phyloP scores from a whole-genome alignment of 2,329 filamentous ascomycete species.

The Aspergillus hiratsukae region DNA sequence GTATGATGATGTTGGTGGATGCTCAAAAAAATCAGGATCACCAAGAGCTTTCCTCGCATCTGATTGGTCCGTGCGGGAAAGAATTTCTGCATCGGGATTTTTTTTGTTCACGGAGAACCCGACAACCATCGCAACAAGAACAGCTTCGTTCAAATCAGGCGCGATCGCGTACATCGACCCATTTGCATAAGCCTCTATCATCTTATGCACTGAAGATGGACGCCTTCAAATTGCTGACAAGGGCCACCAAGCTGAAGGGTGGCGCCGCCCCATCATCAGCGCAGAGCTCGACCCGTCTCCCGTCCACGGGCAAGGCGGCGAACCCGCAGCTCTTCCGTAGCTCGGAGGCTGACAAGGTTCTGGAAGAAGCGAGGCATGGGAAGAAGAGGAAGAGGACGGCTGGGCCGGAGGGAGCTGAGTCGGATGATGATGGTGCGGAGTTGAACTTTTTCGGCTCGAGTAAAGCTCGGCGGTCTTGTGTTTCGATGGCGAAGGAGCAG shows the following conservation, averaged over 20 bases:
- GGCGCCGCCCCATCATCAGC: constrained; percentile 22
- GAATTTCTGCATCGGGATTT: constrained; percentile 21
- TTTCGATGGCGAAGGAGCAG: constrained; percentile 11
- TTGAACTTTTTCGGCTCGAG: constrained; percentile 36
- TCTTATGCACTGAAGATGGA: constrained; percentile 32
- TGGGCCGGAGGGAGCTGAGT: constrained; percentile 15
- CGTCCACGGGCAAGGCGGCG: constrained; percentile 38
- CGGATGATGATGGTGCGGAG: constrained; percentile 21
- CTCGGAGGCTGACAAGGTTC: constrained; percentile 24
- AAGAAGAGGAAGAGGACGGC: constrained; percentile 36
- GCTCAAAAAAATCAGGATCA: not conserved
- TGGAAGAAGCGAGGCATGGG: constrained; percentile 22
- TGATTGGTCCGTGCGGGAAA: constrained; percentile 33
- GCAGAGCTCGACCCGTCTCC: constrained; percentile 27
- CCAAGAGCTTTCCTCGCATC: constrained; percentile 7
- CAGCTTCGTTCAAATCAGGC: not conserved
- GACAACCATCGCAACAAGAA: constrained; percentile 5
- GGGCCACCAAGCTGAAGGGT: constrained; percentile 41
- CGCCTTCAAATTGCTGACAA: constrained; percentile 42
- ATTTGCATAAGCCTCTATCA: constrained; percentile 7
- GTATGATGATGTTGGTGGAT: not conserved
- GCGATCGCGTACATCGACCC: not conserved
- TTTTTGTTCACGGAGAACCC: constrained; percentile 20
- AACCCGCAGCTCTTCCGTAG: constrained; percentile 37
- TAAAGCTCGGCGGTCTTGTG: constrained; percentile 21